A percentile compares a stretch with the other conserved stretches of the same genome.
phyloP scores from a whole-genome alignment of 1,284 basidiomycete genomes.

The Heterobasidion occidentale region DNA sequence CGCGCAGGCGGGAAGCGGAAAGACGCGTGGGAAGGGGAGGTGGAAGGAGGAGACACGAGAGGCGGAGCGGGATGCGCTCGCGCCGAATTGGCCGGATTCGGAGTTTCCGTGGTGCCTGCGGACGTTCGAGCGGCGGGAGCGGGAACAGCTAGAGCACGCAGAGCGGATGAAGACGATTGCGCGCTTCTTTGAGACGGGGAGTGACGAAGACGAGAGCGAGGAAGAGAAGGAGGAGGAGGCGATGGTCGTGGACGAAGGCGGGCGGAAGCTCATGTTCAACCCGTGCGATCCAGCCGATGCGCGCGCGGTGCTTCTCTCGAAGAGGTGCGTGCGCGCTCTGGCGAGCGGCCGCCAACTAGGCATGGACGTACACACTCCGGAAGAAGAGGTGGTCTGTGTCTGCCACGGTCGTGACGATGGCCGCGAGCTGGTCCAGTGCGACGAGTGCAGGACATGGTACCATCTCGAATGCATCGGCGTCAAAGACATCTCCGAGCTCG shows the following conservation, averaged over 20 bases:
- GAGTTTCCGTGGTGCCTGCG: constrained; percentile 70
- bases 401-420: constrained; percentile 61
- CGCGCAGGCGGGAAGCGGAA: constrained; percentile 9
- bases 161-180: constrained; percentile 53
- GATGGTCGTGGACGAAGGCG: constrained; percentile 20
- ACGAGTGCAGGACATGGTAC: constrained; percentile 69
- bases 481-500: constrained; percentile 49
- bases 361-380: constrained; percentile 5
- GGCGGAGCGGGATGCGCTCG: constrained; percentile 11
- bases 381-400: constrained; percentile 49
- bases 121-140: constrained; percentile 41
- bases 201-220: constrained; percentile 46
- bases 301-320: constrained; percentile 58
- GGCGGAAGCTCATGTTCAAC: constrained; percentile 25
- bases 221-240: constrained; percentile 22
- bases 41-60: constrained; percentile 3
- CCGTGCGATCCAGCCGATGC: constrained; percentile 68
- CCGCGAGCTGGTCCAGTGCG: constrained; percentile 67
- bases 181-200: constrained; percentile 50
- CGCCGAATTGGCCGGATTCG: constrained; percentile 68
- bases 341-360: constrained; percentile 32
- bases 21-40: constrained; percentile 9
- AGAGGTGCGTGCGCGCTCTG: constrained; percentile 54
- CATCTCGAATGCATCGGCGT: constrained; percentile 72
- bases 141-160: constrained; percentile 43